Percentiles rank a stretch among this genome's conserved stretches.
Conservation (phyloP, 495 filamentous ascomycete species). For the Rusavskia elegans region DNA sequence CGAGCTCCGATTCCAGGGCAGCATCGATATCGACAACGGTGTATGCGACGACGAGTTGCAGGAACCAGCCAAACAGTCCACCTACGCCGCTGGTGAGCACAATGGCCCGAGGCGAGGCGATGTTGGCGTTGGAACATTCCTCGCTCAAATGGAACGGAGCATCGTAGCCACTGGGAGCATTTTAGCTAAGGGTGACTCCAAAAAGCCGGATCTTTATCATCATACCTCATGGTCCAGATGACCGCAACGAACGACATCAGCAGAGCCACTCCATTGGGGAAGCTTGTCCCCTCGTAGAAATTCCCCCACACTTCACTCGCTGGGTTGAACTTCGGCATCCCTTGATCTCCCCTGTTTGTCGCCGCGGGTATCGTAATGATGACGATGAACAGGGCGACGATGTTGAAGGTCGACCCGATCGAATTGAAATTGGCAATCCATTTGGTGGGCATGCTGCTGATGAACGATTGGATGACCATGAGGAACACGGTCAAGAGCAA, state of each 20-base stretch:
- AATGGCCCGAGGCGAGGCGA: slow-evolving; percentile 65
- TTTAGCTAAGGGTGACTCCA: not conserved
- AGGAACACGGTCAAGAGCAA: slow-evolving; percentile 56
- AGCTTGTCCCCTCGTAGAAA: slow-evolving; percentile 55
- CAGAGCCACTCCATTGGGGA: slow-evolving; percentile 52
- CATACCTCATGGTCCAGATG: slow-evolving; percentile 33
- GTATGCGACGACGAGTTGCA: slow-evolving; percentile 69
- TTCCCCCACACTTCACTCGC: slow-evolving; percentile 51
- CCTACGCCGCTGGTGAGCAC: slow-evolving; percentile 53
- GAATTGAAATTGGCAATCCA: slow-evolving; percentile 68
- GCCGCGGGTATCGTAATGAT: slow-evolving; percentile 57
- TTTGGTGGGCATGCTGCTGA: slow-evolving; percentile 60
- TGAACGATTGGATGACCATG: slow-evolving; percentile 53
- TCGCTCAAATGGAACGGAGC: slow-evolving; percentile 62
- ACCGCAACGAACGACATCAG: slow-evolving; percentile 63
- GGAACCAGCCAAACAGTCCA: slow-evolving; percentile 56
- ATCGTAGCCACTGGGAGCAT: slow-evolving; percentile 38
- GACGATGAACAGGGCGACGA: slow-evolving; percentile 48
- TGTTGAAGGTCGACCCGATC: slow-evolving; percentile 58
- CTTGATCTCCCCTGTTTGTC: slow-evolving; percentile 27
- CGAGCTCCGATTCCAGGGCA: slow-evolving; percentile 46
- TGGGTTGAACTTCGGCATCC: slow-evolving; percentile 45
- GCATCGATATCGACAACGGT: slow-evolving; percentile 52
- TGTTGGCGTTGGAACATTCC: slow-evolving; percentile 62
- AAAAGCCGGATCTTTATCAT: not conserved